Evolutionary conservation across 371 early-diverging fungal genomes (phyloP), one percentile per base, ranked within the genome.

Genomic region (Mortierella sp.): DNA sequence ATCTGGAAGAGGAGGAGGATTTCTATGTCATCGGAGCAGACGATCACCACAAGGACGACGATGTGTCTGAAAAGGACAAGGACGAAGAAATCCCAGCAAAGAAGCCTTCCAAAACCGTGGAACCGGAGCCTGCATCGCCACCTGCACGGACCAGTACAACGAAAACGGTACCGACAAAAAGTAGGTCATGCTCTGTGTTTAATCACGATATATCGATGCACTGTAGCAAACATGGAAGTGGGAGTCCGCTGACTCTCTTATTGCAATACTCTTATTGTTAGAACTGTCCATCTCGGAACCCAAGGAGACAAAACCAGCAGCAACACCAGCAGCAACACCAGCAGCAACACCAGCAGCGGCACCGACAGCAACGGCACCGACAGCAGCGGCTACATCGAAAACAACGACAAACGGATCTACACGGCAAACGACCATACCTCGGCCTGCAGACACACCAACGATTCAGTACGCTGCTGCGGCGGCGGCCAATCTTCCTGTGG

Each of bases 1-100:
- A 96, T 84, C 89, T 99, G 72, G 96, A 96, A 75, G 97, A 97
- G 70, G 97, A 95, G 71, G 96, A 97, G 48, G 96, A 95, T 77
- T 88, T 94, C 18, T 95, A 90, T 90, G 91, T 90, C 38, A 89
- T 95, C 44, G 83, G 88, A 60, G 89, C 90, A 56, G 92, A 92
- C 16, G 94, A 93, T 38, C 88, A 89, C 49, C 80, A 74, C 49
- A 76, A 75, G 44, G 80, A 75, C 16, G 65, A 83, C 0, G 75
- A 80, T 5, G 29, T 72, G 7, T 72, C 76, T 48, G 88, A 88
- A 11, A 83, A 84, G 65, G 79, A 76, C 27, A 84, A 87, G n/a
- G 90, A 88, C 4, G 87, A 84, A 10, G 87, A 89, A 8, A 76
- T 75, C 16, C 41, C 77, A 46, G 43, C 79, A 12, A 89, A 88